phyloP scores from a whole-genome alignment of 2,329 filamentous ascomycete genomes.

The Epichloe festucae region DNA sequence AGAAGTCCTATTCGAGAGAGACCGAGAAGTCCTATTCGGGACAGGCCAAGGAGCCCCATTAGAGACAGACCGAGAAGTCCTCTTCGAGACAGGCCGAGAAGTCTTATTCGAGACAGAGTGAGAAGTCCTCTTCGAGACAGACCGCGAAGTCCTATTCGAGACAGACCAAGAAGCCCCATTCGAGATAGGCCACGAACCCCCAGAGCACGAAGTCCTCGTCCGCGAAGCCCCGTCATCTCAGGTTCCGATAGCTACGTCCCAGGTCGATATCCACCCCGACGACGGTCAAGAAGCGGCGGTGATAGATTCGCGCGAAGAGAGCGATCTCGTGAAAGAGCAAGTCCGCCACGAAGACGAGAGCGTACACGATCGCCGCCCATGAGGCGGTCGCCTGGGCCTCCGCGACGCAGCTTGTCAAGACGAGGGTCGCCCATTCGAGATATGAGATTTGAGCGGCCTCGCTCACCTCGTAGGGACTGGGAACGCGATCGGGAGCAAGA shows the following conservation, averaged over 20 bases:
- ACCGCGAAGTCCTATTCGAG: conserved; percentile 7
- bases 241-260: conserved; percentile 34
- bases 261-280: conserved; percentile 28
- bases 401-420: conserved; percentile 25
- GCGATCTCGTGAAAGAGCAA: conserved; percentile 27
- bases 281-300: conserved; percentile 28
- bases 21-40: conserved; percentile 18
- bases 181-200: conserved; percentile 19
- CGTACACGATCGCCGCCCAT: conserved; percentile 21
- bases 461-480: conserved; percentile 26
- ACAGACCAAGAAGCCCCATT: conserved; percentile 13
- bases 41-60: conserved; percentile 18
- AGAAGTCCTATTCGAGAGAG: conserved; percentile 20
- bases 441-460: conserved; percentile 25
- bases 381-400: conserved; percentile 23
- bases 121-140: no score
- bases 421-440: conserved; percentile 23
- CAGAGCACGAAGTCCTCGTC: conserved; percentile 26
- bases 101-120: no score
- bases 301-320: conserved; percentile 29
- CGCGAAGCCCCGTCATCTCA: conserved; percentile 23
- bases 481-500: conserved; percentile 20
- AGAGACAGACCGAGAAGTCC: conserved; percentile 22
- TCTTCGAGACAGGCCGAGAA: conserved; percentile 11
- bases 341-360: conserved; percentile 23